phyloP scores from a whole-genome alignment of 2,329 filamentous ascomycete species.

The Hypoxylon sp. region DNA sequence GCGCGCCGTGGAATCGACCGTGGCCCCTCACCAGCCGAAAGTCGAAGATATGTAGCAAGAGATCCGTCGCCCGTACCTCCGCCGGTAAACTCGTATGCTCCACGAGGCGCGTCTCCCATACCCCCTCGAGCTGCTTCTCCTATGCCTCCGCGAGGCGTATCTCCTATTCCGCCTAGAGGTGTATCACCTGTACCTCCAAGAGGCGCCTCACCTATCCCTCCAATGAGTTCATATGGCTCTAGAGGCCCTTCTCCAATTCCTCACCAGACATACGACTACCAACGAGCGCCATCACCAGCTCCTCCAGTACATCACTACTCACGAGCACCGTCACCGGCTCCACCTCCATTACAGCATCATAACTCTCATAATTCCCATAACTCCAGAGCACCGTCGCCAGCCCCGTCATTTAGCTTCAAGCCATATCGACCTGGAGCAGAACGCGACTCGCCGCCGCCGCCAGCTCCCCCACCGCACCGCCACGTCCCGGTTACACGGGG shows the following conservation, averaged over 20 bases:
- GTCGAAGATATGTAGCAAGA: slow-evolving; percentile 36
- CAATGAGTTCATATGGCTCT: slow-evolving; percentile 37
- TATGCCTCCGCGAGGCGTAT: slow-evolving; percentile 42
- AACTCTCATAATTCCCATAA: too few species aligned
- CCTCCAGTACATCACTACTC: slow-evolving; percentile 40
- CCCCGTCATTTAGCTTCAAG: slow-evolving; percentile 51
- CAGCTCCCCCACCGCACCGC: slow-evolving; percentile 84
- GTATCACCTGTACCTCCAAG: slow-evolving; percentile 39
- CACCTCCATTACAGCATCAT: slow-evolving; percentile 40
- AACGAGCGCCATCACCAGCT: slow-evolving; percentile 50
- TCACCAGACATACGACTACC: slow-evolving; percentile 45
- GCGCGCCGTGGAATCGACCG: slow-evolving; percentile 33
- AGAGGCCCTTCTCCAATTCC: slow-evolving; percentile 50
- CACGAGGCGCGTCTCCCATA: slow-evolving; percentile 45
- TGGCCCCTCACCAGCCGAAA: slow-evolving; percentile 36
- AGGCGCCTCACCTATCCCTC: slow-evolving; percentile 47
- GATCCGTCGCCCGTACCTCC: slow-evolving; percentile 40
- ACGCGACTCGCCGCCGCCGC: slow-evolving; percentile 74
- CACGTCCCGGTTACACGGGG: slow-evolving; percentile 58
- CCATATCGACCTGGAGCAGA: slow-evolving; percentile 47
- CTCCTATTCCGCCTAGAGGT: slow-evolving; percentile 46
- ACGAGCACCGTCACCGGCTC: slow-evolving; percentile 50
- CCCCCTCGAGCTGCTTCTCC: too few species aligned
- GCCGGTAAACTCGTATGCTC: slow-evolving; percentile 31
- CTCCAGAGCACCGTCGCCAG: slow-evolving; percentile 51